A percentile compares a stretch with the other conserved stretches of the same genome.
These are phyloP conservation scores for Penicillium crustosum DNA, from an alignment of 2,329 filamentous ascomycete species.

Conservation along the genomic window DNA sequence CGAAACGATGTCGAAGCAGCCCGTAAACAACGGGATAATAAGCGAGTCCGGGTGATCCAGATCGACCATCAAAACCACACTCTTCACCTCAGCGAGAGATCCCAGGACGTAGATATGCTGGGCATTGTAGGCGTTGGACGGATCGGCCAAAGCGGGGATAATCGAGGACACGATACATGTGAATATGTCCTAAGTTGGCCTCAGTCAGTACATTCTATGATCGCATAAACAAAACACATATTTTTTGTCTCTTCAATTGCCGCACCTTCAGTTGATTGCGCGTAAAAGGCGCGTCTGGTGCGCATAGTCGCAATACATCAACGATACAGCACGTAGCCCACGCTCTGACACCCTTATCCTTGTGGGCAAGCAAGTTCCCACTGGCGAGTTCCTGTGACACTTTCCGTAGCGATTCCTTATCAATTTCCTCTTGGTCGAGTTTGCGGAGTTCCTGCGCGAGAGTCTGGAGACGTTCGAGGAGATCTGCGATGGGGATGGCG, in stretches of 20 bases:
- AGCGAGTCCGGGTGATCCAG: constrained; percentile 78
- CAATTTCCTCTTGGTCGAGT: constrained; percentile 82
- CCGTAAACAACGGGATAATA: constrained; percentile 77
- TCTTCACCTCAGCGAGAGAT: constrained; percentile 90
- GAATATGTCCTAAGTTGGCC: constrained; percentile 74
- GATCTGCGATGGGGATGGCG: constrained; percentile 77
- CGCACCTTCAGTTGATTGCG: constrained; percentile 81
- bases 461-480: constrained; percentile 76
- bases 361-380: constrained; percentile 80
- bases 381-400: constrained; percentile 83
- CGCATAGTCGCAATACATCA: constrained; percentile 88
- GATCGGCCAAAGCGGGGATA: constrained; percentile 80
- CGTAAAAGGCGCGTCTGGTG: constrained; percentile 92
- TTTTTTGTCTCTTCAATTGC: constrained; percentile 26
- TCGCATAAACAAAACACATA: constrained; percentile 3
- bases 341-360: constrained; percentile 89
- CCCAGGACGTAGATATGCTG: constrained; percentile 90
- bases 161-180: constrained; percentile 80
- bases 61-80: constrained; percentile 86
- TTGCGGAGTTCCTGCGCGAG: constrained; percentile 80
- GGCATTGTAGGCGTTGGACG: constrained; percentile 83
- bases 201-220: neutral
- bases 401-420: constrained; percentile 77
- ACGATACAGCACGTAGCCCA: constrained; percentile 87
- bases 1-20: constrained; percentile 89